phyloP scores from a whole-genome alignment of 2,329 filamentous ascomycete genomes.

The Alternaria arbusti region DNA sequence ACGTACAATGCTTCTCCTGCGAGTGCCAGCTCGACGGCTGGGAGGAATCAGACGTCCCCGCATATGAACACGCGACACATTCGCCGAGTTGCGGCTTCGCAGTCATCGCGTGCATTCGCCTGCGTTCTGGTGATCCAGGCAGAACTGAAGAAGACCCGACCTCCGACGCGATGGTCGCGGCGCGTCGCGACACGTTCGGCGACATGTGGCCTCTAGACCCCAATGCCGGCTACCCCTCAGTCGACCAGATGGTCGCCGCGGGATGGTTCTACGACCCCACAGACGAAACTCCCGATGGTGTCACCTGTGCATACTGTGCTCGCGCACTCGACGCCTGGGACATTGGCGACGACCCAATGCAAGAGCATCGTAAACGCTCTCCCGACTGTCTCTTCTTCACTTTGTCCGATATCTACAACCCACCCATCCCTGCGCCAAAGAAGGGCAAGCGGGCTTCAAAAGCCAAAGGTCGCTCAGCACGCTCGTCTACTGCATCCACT shows the following conservation, averaged over 20 bases:
- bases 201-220: slow-evolving; percentile 84
- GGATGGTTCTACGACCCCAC: slow-evolving; percentile 95
- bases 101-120: slow-evolving; percentile 63
- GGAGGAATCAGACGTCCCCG: slow-evolving; percentile 84
- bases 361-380: slow-evolving; percentile 83
- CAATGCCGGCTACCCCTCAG: slow-evolving; percentile 32
- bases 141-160: slow-evolving; percentile 77
- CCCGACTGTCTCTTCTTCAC: slow-evolving; percentile 83
- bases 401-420: slow-evolving; percentile 64
- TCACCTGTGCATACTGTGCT: slow-evolving; percentile 89
- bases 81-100: slow-evolving; percentile 88
- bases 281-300: slow-evolving; percentile 83
- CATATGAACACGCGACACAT: slow-evolving; percentile 85
- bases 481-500: slow-evolving; percentile 21
- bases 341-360: slow-evolving; percentile 85
- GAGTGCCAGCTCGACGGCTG: slow-evolving; percentile 85
- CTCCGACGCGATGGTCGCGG: slow-evolving; percentile 72
- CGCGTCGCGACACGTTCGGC: slow-evolving; percentile 83
- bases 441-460: slow-evolving; percentile 38
- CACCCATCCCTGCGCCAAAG: slow-evolving; percentile 27
- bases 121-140: slow-evolving; percentile 65
- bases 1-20: slow-evolving; percentile 89
- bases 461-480: slow-evolving; percentile 34
- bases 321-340: slow-evolving; percentile 95
- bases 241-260: slow-evolving; percentile 82